These are phyloP conservation scores for Fusarium hostae DNA, from an alignment of 2,329 filamentous ascomycete genomes.

Conservation along the genomic window DNA sequence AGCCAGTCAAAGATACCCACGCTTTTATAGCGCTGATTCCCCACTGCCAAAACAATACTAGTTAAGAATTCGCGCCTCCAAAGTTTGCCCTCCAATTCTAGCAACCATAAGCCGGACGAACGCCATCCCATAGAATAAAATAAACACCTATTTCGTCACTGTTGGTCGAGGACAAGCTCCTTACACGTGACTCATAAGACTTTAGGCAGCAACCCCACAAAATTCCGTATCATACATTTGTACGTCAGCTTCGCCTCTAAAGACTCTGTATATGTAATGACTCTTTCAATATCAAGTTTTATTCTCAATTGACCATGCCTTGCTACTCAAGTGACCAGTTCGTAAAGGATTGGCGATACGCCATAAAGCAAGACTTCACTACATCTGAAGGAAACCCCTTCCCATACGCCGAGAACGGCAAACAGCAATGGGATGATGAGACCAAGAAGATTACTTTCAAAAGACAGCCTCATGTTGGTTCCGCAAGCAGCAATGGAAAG, in stretches of 20 bases:
- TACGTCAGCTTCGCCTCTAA: not conserved
- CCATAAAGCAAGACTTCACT: constrained; percentile 16
- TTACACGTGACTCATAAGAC: not conserved
- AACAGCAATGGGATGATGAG: constrained; percentile 18
- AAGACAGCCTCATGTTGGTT: not conserved
- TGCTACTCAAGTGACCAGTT: constrained; percentile 18
- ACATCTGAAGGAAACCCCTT: constrained; percentile 1
- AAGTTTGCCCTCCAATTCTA: not conserved
- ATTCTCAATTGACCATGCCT: not conserved
- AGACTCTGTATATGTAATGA: fast-evolving
- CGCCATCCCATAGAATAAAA: not conserved
- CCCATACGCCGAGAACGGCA: constrained; percentile 7
- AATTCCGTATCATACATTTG: not conserved
- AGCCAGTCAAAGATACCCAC: too few relatives aligned
- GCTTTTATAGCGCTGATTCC: not conserved
- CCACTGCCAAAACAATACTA: not conserved
- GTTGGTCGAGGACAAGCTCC: not conserved
- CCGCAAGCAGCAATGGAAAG: constrained; percentile 1
- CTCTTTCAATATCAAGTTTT: too few relatives aligned
- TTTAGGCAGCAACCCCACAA: not conserved
- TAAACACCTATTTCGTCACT: not conserved
- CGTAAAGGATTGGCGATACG: constrained; percentile 19
- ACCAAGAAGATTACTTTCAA: not conserved
- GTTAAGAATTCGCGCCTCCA: not conserved
- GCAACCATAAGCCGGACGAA: not conserved